phyloP scores from a whole-genome alignment of 176 grass and related monocot genomes.

The Secale cereale region DNA sequence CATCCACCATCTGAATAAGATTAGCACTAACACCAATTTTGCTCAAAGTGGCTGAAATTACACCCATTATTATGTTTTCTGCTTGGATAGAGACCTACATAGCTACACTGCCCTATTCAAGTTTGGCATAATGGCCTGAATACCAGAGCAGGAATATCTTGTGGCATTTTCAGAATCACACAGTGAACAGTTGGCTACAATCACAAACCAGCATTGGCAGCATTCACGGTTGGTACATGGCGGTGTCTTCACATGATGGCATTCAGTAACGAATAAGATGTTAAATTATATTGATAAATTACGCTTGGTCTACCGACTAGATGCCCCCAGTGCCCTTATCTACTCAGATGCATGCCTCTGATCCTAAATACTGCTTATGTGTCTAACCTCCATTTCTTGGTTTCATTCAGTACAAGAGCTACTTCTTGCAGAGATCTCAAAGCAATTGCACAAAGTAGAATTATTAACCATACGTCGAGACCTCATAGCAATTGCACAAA shows the following conservation, averaged over 20 bases:
- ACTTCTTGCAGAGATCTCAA: not conserved
- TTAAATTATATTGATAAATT: not conserved
- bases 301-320: not conserved
- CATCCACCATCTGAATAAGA: constrained; percentile 4
- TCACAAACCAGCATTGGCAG: not conserved
- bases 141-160: not conserved
- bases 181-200: not conserved
- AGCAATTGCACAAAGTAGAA: not conserved
- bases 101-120: not conserved
- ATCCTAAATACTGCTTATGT: not conserved
- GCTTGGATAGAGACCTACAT: not conserved
- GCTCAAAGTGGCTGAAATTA: not conserved
- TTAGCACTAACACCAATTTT: not conserved
- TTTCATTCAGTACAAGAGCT: not conserved
- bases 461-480: not conserved
- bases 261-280: not conserved
- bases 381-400: constrained; percentile 14
- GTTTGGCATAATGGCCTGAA: not conserved
- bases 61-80: not conserved
- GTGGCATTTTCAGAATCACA: not conserved
- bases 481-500: not conserved
- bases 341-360: constrained; percentile 1
- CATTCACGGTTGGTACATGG: not conserved
- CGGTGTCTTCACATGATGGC: not conserved
- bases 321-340: not conserved